Base-by-base conservation (phyloP, 2,329 filamentous ascomycete species). In the Nannizziopsis arthrosporioides region DNA sequence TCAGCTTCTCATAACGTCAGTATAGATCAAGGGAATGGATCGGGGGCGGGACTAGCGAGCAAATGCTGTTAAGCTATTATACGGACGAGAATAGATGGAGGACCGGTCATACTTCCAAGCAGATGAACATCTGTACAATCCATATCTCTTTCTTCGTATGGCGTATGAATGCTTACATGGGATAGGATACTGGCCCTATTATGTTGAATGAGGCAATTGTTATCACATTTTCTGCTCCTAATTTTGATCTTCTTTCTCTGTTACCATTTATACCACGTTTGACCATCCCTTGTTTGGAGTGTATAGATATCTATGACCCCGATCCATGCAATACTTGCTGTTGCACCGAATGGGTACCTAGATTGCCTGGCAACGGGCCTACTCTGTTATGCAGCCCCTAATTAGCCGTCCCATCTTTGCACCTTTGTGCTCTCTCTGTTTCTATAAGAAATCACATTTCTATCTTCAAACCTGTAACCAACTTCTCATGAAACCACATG, bases 11-110 rank as follows among this genome's bases (percentile, higher is more conserved):
- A 71, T 53, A 80, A 80, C 40, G 81, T 89, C 58, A 85, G 81
- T 63, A 83, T 89, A 59, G 76, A 77, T 56, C 69, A 74, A 60
- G 76, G 76, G 56, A 75, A 74, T 42, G 66, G 66, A 19, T 51
- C 60, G 51, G 65, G 62, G 55, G 73, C 73, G 42, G 73, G 73
- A 50, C 61, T 74, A 50, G 74, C 76, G 47, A 74, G 80, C 61
- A 87, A 87, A 70, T 94, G 87, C 73, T 93, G 86, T 65, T 93
- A 80, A 59, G 14, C 30, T 36, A 34, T 15, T 6, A n/a, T 11
- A 12, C 11, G 11, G 17, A 18, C n/a, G 15, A 32, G 27, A 48
- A 44, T 9, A 17, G 4, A 36, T 4, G 40, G 34, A 42, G 31
- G 22, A 17, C 11, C n/a, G 10, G 10, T 19, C 11, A 14, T 40